A percentile compares a stretch with the other conserved stretches of the same genome.
Conservation (phyloP, 495 filamentous ascomycete species). For the Trichoderma asperelloides region DNA sequence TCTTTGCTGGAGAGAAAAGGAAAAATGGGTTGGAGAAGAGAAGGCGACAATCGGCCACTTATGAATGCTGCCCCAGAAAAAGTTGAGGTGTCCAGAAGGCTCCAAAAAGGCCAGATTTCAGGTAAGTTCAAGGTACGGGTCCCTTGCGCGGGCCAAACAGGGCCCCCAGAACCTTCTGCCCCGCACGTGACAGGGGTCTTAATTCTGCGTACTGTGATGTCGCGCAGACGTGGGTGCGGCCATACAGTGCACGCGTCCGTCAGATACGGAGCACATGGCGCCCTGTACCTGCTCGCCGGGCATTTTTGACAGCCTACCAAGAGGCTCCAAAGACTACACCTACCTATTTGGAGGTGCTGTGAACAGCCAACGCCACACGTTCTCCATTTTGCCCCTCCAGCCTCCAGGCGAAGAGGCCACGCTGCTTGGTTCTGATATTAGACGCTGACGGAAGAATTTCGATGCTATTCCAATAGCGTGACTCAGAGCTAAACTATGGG, state of each 20-base stretch:
- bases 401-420: background rate
- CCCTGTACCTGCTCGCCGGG: too few relatives aligned
- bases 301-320: background rate
- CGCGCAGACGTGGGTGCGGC: background rate
- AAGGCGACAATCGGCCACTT: slow-evolving; percentile 6
- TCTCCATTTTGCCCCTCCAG: slow-evolving; percentile 1
- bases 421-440: background rate
- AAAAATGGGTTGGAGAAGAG: slow-evolving; percentile 9
- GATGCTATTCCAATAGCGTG: slow-evolving; percentile 1
- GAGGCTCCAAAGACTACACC: background rate
- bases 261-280: background rate
- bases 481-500: background rate
- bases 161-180: slow-evolving; percentile 6
- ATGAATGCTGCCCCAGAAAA: slow-evolving; percentile 10
- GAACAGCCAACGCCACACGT: background rate
- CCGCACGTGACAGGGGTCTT: slow-evolving; percentile 14
- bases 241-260: background rate
- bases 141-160: background rate
- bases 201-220: background rate
- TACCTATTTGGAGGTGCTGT: background rate
- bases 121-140: background rate
- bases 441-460: background rate
- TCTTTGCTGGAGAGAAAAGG: slow-evolving; percentile 7
- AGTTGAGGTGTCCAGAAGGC: slow-evolving; percentile 11
- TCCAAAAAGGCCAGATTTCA: slow-evolving; percentile 17